Percentiles rank a stretch among this genome's conserved stretches.
phyloP scores from a whole-genome alignment of 768 basidiomycete species.

The Trametes cubensis region DNA sequence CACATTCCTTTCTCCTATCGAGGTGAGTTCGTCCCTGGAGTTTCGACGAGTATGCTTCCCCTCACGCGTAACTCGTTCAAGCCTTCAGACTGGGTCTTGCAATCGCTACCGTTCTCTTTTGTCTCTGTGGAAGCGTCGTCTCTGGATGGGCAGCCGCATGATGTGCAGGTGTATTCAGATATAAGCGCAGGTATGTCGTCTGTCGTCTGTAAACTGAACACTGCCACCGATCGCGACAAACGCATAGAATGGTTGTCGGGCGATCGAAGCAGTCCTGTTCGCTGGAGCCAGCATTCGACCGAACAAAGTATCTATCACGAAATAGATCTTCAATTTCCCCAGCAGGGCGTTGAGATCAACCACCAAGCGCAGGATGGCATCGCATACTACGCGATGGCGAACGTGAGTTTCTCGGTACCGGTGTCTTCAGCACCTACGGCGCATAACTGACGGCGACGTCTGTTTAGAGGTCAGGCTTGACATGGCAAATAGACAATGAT shows the following conservation, averaged over 20 bases:
- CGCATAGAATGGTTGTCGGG: constrained; percentile 22
- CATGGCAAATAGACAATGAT: constrained; percentile 23
- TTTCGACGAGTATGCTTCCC: background rate
- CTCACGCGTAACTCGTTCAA: constrained; percentile 8
- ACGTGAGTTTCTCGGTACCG: background rate
- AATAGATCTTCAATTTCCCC: constrained; percentile 9
- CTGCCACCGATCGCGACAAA: background rate
- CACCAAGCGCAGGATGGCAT: constrained; percentile 22
- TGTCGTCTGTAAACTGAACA: background rate
- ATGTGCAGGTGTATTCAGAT: constrained; percentile 43
- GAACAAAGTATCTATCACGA: constrained; percentile 17
- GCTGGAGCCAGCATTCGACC: constrained; percentile 16
- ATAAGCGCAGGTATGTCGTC: constrained; percentile 38
- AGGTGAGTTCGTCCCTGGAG: constrained; percentile 28
- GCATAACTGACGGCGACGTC: background rate
- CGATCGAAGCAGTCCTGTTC: constrained; percentile 1
- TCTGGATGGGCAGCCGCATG: constrained; percentile 37
- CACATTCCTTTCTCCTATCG: constrained; percentile 44
- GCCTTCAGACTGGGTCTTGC: constrained; percentile 41
- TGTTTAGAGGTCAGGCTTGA: constrained; percentile 2
- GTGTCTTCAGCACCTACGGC: background rate
- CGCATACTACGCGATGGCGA: constrained; percentile 20
- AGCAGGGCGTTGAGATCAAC: constrained; percentile 8
- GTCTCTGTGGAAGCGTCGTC: constrained; percentile 36
- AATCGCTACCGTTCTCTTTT: constrained; percentile 46